Percentiles rank a stretch among this genome's conserved stretches.
Conservation (phyloP, 192 early-diverging fungal genomes). For the Gaertneriomyces semiglobifer region DNA sequence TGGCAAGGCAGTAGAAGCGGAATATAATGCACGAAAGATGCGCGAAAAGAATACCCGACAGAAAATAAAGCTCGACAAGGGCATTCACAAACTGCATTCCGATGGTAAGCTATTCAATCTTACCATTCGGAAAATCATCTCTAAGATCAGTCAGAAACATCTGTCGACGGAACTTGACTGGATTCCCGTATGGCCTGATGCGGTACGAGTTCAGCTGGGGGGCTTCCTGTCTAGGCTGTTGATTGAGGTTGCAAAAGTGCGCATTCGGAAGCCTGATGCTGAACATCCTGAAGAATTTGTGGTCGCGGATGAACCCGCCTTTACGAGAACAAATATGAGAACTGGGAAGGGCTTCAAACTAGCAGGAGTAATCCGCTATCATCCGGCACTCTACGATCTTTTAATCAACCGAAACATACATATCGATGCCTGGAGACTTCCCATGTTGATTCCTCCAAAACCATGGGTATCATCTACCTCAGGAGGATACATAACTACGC, state of each 20-base stretch:
- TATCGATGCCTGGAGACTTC: constrained; percentile 75
- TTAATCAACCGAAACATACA: constrained; percentile 58
- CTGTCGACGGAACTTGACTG: constrained; percentile 45
- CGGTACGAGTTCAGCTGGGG: constrained; percentile 57
- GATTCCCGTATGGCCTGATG: constrained; percentile 67
- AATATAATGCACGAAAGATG: constrained; percentile 73
- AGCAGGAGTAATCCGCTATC: constrained; percentile 70
- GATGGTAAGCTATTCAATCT: constrained; percentile 79
- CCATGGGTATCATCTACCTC: constrained; percentile 84
- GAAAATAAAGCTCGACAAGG: constrained; percentile 12
- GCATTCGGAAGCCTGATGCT: constrained; percentile 57
- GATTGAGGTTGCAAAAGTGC: constrained; percentile 59
- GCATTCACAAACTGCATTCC: constrained; percentile 68
- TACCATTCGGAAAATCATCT: constrained; percentile 67
- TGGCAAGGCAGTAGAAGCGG: constrained; percentile 74
- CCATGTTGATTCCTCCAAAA: constrained; percentile 89
- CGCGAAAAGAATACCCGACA: constrained; percentile 48
- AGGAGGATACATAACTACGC: constrained; percentile 80
- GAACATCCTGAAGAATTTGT: constrained; percentile 46
- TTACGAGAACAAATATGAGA: constrained; percentile 57
- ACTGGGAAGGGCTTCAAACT: constrained; percentile 53
- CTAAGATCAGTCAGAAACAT: constrained; percentile 53
- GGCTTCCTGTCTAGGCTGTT: constrained; percentile 48
- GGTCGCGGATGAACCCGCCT: constrained; percentile 64
- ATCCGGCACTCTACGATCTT: constrained; percentile 65